Conservation (phyloP, 768 basidiomycete genomes). For the Clavulina sp. region DNA sequence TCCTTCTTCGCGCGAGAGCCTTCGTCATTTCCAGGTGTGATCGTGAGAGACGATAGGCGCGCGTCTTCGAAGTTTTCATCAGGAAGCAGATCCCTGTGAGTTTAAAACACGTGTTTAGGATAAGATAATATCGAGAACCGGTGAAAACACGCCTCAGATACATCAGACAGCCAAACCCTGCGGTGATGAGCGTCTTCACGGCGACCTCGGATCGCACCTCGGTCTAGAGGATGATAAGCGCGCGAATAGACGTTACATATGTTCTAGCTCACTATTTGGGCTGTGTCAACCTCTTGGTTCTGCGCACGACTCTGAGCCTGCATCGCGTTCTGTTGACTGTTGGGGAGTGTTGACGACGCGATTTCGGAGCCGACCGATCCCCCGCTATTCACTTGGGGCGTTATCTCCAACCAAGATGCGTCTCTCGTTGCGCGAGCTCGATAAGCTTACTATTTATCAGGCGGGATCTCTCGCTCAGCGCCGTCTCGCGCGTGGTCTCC, state of each 20-base stretch:
- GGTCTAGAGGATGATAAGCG: background rate
- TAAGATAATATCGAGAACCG: background rate
- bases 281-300: no score
- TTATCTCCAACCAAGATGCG: no score
- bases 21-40: background rate
- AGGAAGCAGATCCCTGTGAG: conserved; percentile 13
- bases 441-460: conserved; percentile 22
- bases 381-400: no score
- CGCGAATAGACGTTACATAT: background rate
- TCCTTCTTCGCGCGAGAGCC: background rate
- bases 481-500: conserved; percentile 81
- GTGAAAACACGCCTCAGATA: conserved; percentile 1
- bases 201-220: conserved; percentile 7
- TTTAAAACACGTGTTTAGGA: background rate
- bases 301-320: no score
- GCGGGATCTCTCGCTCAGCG: conserved; percentile 84
- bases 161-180: conserved; percentile 10
- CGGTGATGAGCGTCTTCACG: conserved; percentile 11
- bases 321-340: no score
- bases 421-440: conserved; percentile 9
- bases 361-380: no score
- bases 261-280: no score
- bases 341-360: no score
- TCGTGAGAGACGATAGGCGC: background rate
- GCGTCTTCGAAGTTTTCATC: conserved; percentile 11